Percentiles rank a stretch among this genome's conserved stretches.
phyloP scores from a whole-genome alignment of 2,329 filamentous ascomycete species.

The Ophiostoma novo-ulmi region DNA sequence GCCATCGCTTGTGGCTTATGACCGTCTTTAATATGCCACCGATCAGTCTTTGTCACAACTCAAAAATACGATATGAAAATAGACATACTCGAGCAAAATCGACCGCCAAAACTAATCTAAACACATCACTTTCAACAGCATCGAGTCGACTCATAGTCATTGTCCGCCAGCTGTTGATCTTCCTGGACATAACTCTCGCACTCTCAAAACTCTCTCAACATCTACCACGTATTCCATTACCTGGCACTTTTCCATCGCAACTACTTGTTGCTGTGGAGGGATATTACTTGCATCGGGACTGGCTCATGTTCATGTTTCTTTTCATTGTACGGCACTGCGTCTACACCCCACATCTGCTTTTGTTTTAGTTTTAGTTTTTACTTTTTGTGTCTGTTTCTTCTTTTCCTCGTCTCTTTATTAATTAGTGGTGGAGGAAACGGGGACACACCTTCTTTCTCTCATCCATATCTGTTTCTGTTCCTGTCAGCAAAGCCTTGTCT shows the following conservation, averaged over 20 bases:
- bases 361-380: neutral
- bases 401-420: slow-evolving; percentile 13
- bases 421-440: neutral
- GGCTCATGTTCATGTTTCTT: slow-evolving; percentile 17
- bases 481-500: slow-evolving; percentile 13
- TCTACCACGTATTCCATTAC: neutral
- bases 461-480: neutral
- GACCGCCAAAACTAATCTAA: slow-evolving; percentile 2
- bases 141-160: no score
- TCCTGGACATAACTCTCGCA: neutral
- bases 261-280: neutral
- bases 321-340: neutral
- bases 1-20: neutral
- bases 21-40: neutral
- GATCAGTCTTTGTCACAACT: neutral
- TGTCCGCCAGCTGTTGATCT: no score
- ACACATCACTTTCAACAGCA: neutral
- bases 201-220: neutral
- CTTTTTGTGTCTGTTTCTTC: slow-evolving; percentile 16
- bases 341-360: neutral
- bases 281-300: slow-evolving; percentile 15
- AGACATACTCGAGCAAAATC: neutral
- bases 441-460: slow-evolving; percentile 4
- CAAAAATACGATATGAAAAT: slow-evolving; percentile 2
- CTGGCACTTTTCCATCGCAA: neutral